phyloP scores from a whole-genome alignment of 1,139 yeast species.

The Taphrina flavorubra region DNA sequence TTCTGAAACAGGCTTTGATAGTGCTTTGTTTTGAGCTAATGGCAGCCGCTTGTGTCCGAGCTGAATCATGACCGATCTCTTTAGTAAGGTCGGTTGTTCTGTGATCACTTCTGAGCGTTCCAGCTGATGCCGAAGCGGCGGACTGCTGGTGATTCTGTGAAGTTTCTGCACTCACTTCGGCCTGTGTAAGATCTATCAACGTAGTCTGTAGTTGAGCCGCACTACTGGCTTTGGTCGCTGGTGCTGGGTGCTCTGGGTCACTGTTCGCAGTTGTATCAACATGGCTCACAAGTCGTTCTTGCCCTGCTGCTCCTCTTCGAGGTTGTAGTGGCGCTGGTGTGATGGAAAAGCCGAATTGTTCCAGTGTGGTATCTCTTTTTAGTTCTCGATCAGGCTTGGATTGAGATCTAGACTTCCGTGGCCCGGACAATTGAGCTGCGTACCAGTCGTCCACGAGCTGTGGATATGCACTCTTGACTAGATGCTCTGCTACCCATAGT shows the following conservation, averaged over 20 bases:
- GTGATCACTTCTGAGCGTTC: too few species aligned
- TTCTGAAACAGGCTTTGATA: constrained; percentile 1
- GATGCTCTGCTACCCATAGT: neutral
- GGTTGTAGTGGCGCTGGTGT: neutral
- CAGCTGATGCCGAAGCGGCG: too few species aligned
- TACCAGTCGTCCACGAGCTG: constrained; percentile 6
- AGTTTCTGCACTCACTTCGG: too few species aligned
- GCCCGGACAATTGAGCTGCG: neutral
- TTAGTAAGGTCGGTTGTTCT: too few species aligned
- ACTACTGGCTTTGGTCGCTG: too few species aligned
- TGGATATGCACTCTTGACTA: constrained; percentile 4
- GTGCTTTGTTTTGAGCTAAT: neutral
- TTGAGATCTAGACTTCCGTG: neutral
- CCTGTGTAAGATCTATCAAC: neutral
- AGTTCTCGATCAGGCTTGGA: neutral
- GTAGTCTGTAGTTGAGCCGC: neutral
- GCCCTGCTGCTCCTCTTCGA: neutral
- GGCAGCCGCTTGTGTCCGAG: too few species aligned
- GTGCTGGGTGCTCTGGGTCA: too few species aligned
- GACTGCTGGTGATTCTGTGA: too few species aligned
- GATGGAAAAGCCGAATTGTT: neutral
- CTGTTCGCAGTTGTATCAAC: too few species aligned
- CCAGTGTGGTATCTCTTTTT: neutral
- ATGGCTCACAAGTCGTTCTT: too few species aligned
- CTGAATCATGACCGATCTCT: too few species aligned